These are phyloP conservation scores for Apiotrichum domesticum DNA, from an alignment of 1,284 basidiomycete species.

Conservation along the genomic window DNA sequence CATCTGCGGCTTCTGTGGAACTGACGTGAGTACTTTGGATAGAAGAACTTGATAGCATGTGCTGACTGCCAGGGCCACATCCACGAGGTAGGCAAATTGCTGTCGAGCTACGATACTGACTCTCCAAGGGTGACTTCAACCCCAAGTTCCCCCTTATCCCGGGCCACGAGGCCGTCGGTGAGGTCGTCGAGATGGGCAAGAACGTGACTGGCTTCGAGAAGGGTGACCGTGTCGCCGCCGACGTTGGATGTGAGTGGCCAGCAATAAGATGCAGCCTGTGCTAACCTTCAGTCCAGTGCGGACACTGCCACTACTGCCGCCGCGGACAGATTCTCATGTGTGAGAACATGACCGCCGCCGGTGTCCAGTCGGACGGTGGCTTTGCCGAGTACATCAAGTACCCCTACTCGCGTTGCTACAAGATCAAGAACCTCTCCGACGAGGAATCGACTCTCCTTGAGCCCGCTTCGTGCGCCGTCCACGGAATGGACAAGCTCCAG, in stretches of 20 bases:
- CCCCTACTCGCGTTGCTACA: constrained; percentile 65
- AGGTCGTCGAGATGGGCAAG: constrained; percentile 61
- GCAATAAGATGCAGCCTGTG: neutral
- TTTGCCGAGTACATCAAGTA: constrained; percentile 78
- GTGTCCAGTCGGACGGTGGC: constrained; percentile 71
- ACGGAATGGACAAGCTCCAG: constrained; percentile 75
- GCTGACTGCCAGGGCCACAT: constrained; percentile 52
- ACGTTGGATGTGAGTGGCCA: constrained; percentile 50
- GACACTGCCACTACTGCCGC: constrained; percentile 74
- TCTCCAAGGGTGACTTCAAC: constrained; percentile 60
- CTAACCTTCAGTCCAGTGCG: constrained; percentile 49
- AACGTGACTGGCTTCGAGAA: constrained; percentile 59
- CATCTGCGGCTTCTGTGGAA: constrained; percentile 62
- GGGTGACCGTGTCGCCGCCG: constrained; percentile 75
- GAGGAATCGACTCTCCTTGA: constrained; percentile 82
- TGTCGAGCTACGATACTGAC: neutral
- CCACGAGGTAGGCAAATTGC: constrained; percentile 48
- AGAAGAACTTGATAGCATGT: neutral
- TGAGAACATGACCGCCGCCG: constrained; percentile 69
- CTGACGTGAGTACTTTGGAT: constrained; percentile 51
- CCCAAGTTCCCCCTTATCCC: constrained; percentile 71
- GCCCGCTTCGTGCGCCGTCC: constrained; percentile 79
- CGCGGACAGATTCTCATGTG: constrained; percentile 67
- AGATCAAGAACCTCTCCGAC: constrained; percentile 75
- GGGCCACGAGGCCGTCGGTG: constrained; percentile 73